These are phyloP conservation scores for Penicillium sp. DNA, from an alignment of 2,329 filamentous ascomycete genomes.

Conservation along the genomic window DNA sequence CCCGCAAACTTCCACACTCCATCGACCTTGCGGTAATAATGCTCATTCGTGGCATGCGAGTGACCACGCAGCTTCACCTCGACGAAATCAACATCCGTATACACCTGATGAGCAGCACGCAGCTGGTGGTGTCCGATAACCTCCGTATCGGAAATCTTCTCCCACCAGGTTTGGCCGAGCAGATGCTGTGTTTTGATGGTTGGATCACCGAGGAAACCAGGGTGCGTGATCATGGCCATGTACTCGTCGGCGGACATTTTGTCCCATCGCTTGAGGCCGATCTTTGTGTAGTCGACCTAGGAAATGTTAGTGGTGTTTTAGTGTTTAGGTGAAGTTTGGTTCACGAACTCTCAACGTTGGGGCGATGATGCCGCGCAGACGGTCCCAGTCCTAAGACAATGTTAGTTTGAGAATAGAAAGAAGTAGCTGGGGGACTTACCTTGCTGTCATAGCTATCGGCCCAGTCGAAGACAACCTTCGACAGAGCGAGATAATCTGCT, in stretches of 20 bases:
- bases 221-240: constrained; percentile 54
- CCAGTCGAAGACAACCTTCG: constrained; percentile 40
- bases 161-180: constrained; percentile 55
- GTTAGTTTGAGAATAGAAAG: neutral
- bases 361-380: constrained; percentile 40
- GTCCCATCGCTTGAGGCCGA: constrained; percentile 56
- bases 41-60: constrained; percentile 53
- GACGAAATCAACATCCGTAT: constrained; percentile 47
- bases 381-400: constrained; percentile 36
- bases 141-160: constrained; percentile 53
- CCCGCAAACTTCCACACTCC: constrained; percentile 60
- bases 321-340: no score
- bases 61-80: constrained; percentile 55
- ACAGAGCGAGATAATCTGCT: constrained; percentile 32
- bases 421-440: constrained; percentile 19
- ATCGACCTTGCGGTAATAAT: constrained; percentile 54
- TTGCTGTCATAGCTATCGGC: constrained; percentile 43
- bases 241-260: constrained; percentile 58
- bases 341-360: constrained; percentile 28
- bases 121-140: constrained; percentile 57
- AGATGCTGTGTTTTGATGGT: constrained; percentile 61
- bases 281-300: constrained; percentile 65
- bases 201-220: constrained; percentile 55
- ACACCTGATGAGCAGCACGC: constrained; percentile 58
- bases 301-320: neutral